A percentile compares a stretch with the other conserved stretches of the same genome.
Evolutionary conservation across 306 rosid species (phyloP).

Genomic region (Acacia confusa): DNA sequence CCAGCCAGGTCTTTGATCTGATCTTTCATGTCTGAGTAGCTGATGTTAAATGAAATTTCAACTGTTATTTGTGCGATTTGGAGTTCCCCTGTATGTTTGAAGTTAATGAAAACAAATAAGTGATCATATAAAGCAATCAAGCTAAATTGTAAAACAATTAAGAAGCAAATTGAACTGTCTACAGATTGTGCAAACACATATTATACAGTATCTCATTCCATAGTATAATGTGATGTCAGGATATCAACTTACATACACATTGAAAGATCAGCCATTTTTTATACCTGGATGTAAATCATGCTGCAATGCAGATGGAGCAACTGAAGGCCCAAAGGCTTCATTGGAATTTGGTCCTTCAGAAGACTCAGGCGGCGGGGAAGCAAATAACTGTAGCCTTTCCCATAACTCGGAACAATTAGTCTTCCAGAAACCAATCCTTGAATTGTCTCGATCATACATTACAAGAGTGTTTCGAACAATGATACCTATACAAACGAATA

Average conservation of each 20-base stretch:
- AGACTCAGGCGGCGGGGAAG: conserved; percentile 54
- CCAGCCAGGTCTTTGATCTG: conserved; percentile 56
- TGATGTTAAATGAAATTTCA: conserved; percentile 62
- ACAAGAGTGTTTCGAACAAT: conserved; percentile 93
- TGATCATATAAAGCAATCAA: conserved; percentile 18
- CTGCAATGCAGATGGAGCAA: conserved; percentile 60
- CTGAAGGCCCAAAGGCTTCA: conserved; percentile 44
- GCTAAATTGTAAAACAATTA: conserved; percentile 17
- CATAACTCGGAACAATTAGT: conserved; percentile 95
- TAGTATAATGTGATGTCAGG: conserved; percentile 8
- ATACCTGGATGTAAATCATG: conserved; percentile 57
- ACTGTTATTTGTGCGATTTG: conserved; percentile 68
- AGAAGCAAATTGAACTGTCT: conserved; percentile 11
- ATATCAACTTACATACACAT: background rate
- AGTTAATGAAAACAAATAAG: conserved; percentile 21
- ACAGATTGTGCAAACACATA: background rate
- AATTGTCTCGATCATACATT: conserved; percentile 76
- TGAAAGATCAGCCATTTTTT: conserved; percentile 25
- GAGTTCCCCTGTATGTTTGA: conserved; percentile 58
- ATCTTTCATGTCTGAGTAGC: conserved; percentile 71
- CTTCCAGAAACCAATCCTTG: conserved; percentile 93
- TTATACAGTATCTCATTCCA: conserved; percentile 12
- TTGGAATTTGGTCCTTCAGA: conserved; percentile 42
- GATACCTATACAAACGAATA: conserved; percentile 57
- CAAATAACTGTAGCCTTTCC: conserved; percentile 67